These are phyloP conservation scores for Cladorrhinum sp. DNA, from an alignment of 2,329 filamentous ascomycete species.

Conservation along the genomic window DNA sequence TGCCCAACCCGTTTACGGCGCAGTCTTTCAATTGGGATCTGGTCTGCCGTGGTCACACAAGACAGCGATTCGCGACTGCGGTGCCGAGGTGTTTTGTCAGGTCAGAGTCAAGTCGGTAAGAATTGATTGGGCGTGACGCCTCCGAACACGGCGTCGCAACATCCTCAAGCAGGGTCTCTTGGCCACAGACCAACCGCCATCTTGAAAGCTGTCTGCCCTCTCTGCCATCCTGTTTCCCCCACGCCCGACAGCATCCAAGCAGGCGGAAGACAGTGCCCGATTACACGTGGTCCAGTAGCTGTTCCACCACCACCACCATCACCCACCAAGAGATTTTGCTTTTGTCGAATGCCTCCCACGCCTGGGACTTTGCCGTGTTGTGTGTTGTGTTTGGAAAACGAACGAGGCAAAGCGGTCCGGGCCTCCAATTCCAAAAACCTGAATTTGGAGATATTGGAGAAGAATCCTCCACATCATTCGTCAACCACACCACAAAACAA, in stretches of 20 bases:
- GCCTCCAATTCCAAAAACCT: background rate
- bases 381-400: background rate
- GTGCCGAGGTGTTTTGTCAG: constrained; percentile 14
- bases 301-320: constrained; percentile 18
- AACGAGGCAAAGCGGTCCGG: background rate
- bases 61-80: constrained; percentile 4
- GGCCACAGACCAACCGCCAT: constrained; percentile 12
- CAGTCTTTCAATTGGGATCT: constrained; percentile 1
- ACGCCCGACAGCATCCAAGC: constrained; percentile 19
- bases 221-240: constrained; percentile 18
- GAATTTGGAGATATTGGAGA: background rate
- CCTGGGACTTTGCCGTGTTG: background rate
- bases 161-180: constrained; percentile 3
- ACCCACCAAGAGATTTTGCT: background rate
- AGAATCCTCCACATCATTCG: background rate
- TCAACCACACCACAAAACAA: background rate
- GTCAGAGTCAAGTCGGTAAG: constrained; percentile 11
- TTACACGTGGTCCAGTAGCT: constrained; percentile 33
- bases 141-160: constrained; percentile 19
- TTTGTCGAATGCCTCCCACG: background rate
- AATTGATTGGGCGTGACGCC: constrained; percentile 22
- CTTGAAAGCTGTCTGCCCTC: constrained; percentile 4
- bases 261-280: constrained; percentile 22
- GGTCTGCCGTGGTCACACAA: constrained; percentile 1
- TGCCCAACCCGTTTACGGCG: constrained; percentile 15